phyloP scores from a whole-genome alignment of 2,329 filamentous ascomycete species.

The Monosporascus sp. region DNA sequence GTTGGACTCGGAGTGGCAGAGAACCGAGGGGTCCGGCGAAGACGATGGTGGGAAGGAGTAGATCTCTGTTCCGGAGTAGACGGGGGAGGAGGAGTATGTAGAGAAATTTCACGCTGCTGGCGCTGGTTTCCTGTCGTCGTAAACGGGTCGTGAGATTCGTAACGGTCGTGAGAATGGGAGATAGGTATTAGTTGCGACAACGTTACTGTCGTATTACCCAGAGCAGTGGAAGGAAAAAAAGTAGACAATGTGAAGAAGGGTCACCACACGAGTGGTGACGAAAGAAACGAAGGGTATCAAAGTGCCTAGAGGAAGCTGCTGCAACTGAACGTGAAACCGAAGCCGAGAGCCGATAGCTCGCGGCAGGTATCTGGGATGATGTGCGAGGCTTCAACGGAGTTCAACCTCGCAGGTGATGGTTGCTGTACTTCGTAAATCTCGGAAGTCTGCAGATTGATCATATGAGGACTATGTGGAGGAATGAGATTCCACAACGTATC shows the following conservation, averaged over 20 bases:
- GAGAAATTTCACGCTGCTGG: constrained; percentile 34
- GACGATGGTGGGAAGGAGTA: constrained; percentile 41
- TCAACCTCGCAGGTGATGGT: neutral
- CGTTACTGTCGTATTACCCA: constrained; percentile 35
- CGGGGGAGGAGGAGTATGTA: constrained; percentile 30
- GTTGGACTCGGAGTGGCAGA: constrained; percentile 37
- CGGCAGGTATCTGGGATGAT: neutral
- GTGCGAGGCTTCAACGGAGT: neutral
- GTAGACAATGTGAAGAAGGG: constrained; percentile 45
- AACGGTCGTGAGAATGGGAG: constrained; percentile 44
- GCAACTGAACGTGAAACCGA: no score
- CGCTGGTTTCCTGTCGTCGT: constrained; percentile 32
- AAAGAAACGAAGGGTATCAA: constrained; percentile 9
- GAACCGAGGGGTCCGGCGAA: constrained; percentile 50
- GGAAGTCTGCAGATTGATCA: neutral
- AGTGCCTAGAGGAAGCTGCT: constrained; percentile 4
- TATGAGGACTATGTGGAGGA: neutral
- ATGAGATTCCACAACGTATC: neutral
- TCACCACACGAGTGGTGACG: constrained; percentile 34
- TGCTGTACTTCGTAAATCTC: neutral
- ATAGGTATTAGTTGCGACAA: constrained; percentile 38
- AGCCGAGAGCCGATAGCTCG: neutral
- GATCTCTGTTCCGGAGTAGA: constrained; percentile 32
- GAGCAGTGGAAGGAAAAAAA: constrained; percentile 29
- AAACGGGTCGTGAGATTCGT: constrained; percentile 48